These are phyloP conservation scores for Mortierella polycephala DNA, from an alignment of 371 early-diverging fungal genomes.

Conservation along the genomic window DNA sequence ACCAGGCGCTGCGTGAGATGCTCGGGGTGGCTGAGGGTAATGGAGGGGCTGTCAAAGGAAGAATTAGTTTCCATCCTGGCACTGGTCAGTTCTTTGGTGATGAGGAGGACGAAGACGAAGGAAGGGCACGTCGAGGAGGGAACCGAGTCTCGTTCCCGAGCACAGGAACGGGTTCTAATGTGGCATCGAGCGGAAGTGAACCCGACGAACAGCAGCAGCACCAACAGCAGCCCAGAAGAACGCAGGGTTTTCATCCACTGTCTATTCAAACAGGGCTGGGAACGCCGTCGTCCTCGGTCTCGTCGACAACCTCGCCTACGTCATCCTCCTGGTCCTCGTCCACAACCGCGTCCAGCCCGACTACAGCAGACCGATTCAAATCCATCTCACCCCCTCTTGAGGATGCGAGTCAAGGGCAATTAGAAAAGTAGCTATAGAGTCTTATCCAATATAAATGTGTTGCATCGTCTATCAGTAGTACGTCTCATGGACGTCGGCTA, in stretches of 20 bases:
- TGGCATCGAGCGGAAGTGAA: slow-evolving; percentile 44
- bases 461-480: too few relatives aligned
- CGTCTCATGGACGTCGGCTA: too few relatives aligned
- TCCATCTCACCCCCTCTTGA: slow-evolving; percentile 34
- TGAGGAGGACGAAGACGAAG: slow-evolving; percentile 17
- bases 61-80: too few relatives aligned
- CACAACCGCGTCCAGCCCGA: slow-evolving; percentile 14
- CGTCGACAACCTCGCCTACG: slow-evolving; percentile 14
- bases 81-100: too few relatives aligned
- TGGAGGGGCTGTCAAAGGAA: too few relatives aligned
- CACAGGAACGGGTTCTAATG: slow-evolving; percentile 37
- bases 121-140: neutral
- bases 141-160: slow-evolving; percentile 51
- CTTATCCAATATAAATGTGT: too few relatives aligned
- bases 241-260: neutral
- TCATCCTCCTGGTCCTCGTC: slow-evolving; percentile 28
- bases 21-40: slow-evolving; percentile 40
- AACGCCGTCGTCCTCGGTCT: neutral
- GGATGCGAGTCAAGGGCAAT: too few relatives aligned
- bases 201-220: slow-evolving; percentile 18
- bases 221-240: neutral
- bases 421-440: too few relatives aligned
- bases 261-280: slow-evolving; percentile 27
- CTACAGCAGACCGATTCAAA: slow-evolving; percentile 16
- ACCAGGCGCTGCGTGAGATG: slow-evolving; percentile 45